Evolutionary conservation across 208 protist genomes (phyloP).

Genomic region (Leishmania aethiopica): DNA sequence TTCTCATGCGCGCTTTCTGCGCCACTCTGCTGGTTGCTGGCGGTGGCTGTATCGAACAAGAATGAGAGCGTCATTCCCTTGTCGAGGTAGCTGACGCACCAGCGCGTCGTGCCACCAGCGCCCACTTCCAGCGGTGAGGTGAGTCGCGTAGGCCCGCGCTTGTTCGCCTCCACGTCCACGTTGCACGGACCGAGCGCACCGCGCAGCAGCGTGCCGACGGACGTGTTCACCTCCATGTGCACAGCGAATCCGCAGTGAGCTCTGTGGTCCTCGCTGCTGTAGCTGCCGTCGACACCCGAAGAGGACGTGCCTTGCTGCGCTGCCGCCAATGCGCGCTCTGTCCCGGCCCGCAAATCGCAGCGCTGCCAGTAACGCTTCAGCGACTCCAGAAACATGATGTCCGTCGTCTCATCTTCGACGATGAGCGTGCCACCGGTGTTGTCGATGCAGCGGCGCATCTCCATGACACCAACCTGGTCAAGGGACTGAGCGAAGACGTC

Average conservation of each 20-base stretch:
- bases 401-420: constrained; percentile 94
- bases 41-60: constrained; percentile 82
- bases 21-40: constrained; percentile 28
- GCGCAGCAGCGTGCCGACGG: constrained; percentile 69
- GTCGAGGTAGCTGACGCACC: constrained; percentile 67
- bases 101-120: constrained; percentile 60
- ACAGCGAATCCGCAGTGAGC: constrained; percentile 67
- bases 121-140: constrained; percentile 71
- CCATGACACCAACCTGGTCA: constrained; percentile 97
- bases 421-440: constrained; percentile 95
- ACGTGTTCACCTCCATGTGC: constrained; percentile 73
- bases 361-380: constrained; percentile 80
- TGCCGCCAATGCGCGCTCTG: neutral
- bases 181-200: constrained; percentile 76
- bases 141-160: constrained; percentile 23
- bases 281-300: neutral
- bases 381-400: constrained; percentile 83
- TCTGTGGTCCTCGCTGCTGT: constrained; percentile 21
- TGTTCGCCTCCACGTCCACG: constrained; percentile 54
- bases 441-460: constrained; percentile 94
- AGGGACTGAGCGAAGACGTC: constrained; percentile 97
- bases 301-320: neutral
- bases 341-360: constrained; percentile 44
- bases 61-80: constrained; percentile 61
- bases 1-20: constrained; percentile 23